Evolutionary conservation across 192 early-diverging fungal species (phyloP).

Genomic region (Backusella circina): DNA sequence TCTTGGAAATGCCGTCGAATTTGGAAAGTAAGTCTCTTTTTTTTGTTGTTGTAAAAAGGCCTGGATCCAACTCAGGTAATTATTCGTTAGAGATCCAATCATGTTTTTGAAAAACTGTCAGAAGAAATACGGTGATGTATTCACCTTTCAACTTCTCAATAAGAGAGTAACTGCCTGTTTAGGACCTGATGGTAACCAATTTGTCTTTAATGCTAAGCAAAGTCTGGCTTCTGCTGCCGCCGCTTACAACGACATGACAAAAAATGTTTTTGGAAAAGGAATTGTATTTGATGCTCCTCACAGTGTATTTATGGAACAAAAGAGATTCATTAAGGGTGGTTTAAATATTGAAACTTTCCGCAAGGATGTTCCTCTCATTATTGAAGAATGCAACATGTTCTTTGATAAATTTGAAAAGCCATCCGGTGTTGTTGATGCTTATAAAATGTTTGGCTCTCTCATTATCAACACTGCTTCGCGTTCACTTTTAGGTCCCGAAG

Average conservation of each 20-base stretch:
- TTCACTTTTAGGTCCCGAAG: constrained; percentile 90
- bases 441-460: constrained; percentile 80
- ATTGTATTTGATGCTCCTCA: constrained; percentile 96
- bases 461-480: constrained; percentile 94
- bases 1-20: constrained; percentile 80
- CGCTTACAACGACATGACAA: constrained; percentile 92
- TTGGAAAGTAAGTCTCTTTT: constrained; percentile 60
- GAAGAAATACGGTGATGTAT: constrained; percentile 83
- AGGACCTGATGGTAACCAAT: constrained; percentile 91
- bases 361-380: constrained; percentile 82
- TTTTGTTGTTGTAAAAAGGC: neutral
- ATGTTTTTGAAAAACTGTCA: constrained; percentile 79
- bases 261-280: constrained; percentile 89
- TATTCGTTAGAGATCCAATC: constrained; percentile 62
- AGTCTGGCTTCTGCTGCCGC: constrained; percentile 84
- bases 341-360: constrained; percentile 85
- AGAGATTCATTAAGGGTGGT: constrained; percentile 93
- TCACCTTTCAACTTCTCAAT: constrained; percentile 91
- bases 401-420: constrained; percentile 62
- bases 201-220: constrained; percentile 90
- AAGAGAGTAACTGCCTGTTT: constrained; percentile 85
- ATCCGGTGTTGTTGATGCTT: constrained; percentile 65
- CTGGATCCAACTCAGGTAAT: neutral
- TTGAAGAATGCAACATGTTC: constrained; percentile 76
- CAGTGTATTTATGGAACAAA: constrained; percentile 95